Evolutionary conservation across 805 yeast species (phyloP), one percentile per base, ranked within the genome.

Genomic region (Priceomyces fermenticarens): DNA sequence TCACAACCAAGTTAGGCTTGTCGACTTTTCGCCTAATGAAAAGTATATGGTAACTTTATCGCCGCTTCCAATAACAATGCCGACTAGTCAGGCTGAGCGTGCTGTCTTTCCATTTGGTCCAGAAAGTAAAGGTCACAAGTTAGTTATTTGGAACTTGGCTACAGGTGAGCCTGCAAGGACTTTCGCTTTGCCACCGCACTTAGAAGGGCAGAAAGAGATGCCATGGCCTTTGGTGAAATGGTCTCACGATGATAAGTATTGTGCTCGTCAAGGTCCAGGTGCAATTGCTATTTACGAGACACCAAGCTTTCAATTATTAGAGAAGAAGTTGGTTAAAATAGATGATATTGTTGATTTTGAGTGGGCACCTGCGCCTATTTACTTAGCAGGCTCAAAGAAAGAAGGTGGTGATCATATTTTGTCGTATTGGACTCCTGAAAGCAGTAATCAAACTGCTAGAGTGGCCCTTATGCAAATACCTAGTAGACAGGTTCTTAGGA

Each of bases 381-480:
- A 77, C 52, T 73, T 87, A 41, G 77, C 80, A 34, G 78, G 76
- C 43, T 67, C 79, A 40, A 75, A 69, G 43, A 70, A 61, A 30
- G 79, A 74, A 43, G 75, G 72, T 32, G 76, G 75, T 40, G 81
- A 82, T 42, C 83, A 83, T 53, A 69, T 89, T 28, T 75, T 93
- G 52, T 82, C 95, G 26, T 93, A 84, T 72, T 93, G 99, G 99
- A 89, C 97, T 35, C 99, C 99, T 41, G 99, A 93, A 71, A 70
- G 81, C 40, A 65, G 76, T 48, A 91, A 93, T 66, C 96, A 90
- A 72, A 85, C 97, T 34, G 97, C 99, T 23, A 85, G 95, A 64
- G 98, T 91, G 43, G 80, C 95, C 16, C 69, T 93, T 48, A 83
- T 93, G 81, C 88, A 87, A 56, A 78, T 90, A 40, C 95, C 96